These are phyloP conservation scores for Tephrocybe sp. DNA, from an alignment of 768 basidiomycete genomes.

Conservation along the genomic window DNA sequence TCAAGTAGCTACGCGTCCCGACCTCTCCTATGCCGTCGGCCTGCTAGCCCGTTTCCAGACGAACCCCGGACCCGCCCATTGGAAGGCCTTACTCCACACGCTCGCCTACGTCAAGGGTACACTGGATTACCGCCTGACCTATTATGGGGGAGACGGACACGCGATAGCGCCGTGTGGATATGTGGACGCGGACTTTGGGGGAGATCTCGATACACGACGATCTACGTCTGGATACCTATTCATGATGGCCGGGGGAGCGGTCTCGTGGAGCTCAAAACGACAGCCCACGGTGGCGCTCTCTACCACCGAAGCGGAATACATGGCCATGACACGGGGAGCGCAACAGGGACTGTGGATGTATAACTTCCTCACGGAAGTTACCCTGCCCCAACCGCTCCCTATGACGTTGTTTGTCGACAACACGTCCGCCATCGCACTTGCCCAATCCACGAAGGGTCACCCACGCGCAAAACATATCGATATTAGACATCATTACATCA, in stretches of 20 bases:
- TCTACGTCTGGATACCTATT: not conserved
- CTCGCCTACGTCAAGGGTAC: slow-evolving; percentile 35
- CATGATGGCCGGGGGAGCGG: not conserved
- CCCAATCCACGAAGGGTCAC: not conserved
- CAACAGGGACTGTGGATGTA: not conserved
- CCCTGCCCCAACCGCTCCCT: not conserved
- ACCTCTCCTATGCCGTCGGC: slow-evolving; percentile 23
- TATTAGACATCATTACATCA: not conserved
- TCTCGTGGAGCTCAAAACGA: not conserved
- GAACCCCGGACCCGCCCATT: slow-evolving; percentile 30
- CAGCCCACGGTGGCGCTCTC: not conserved
- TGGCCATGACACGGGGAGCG: not conserved
- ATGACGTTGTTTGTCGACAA: not conserved
- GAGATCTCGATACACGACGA: not conserved
- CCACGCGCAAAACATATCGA: not conserved
- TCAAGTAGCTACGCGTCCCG: slow-evolving; percentile 13
- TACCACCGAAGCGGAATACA: not conserved
- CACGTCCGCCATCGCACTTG: not conserved
- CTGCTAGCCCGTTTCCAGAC: slow-evolving; percentile 19
- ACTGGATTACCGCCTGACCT: slow-evolving; percentile 20
- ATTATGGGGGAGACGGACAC: not conserved
- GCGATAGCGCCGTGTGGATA: slow-evolving; percentile 6
- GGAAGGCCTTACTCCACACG: slow-evolving; percentile 34
- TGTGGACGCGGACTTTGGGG: slow-evolving; percentile 27
- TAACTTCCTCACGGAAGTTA: not conserved